A percentile compares a stretch with the other conserved stretches of the same genome.
Evolutionary conservation across 495 filamentous ascomycete species (phyloP).

Genomic region (Talaromyces trachyspermus): DNA sequence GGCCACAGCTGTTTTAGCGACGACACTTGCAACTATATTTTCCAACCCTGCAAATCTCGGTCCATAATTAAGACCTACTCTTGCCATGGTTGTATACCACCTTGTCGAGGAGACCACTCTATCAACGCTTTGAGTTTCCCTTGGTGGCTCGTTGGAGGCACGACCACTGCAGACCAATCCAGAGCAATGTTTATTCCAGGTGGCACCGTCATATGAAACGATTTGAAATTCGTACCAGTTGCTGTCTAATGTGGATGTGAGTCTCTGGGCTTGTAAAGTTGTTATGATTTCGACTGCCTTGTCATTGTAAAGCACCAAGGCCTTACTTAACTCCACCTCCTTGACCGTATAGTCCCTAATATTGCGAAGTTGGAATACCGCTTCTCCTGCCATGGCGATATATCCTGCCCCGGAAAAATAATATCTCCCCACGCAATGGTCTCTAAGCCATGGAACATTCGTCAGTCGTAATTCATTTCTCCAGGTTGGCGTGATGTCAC

Average conservation of each 20-base stretch:
- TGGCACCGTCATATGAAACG: conserved; percentile 25
- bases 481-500: conserved; percentile 41
- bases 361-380: conserved; percentile 30
- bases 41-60: conserved; percentile 20
- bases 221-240: conserved; percentile 43
- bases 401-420: conserved; percentile 44
- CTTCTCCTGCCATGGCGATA: conserved; percentile 41
- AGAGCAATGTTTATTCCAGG: conserved; percentile 35
- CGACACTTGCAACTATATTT: neutral
- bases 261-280: conserved; percentile 20
- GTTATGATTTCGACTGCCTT: conserved; percentile 27
- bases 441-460: conserved; percentile 40
- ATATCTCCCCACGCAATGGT: conserved; percentile 37
- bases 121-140: neutral
- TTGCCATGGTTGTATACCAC: conserved; percentile 30
- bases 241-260: conserved; percentile 28
- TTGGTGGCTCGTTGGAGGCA: neutral
- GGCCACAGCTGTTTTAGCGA: neutral
- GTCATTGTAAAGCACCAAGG: conserved; percentile 20
- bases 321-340: conserved; percentile 17
- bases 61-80: conserved; percentile 33
- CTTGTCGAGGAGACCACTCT: conserved; percentile 3
- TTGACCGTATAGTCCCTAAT: conserved; percentile 17
- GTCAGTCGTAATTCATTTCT: conserved; percentile 37
- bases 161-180: conserved; percentile 24